Base-by-base conservation (phyloP, 2,329 filamentous ascomycete species). In the Leptographium galeiforme region DNA sequence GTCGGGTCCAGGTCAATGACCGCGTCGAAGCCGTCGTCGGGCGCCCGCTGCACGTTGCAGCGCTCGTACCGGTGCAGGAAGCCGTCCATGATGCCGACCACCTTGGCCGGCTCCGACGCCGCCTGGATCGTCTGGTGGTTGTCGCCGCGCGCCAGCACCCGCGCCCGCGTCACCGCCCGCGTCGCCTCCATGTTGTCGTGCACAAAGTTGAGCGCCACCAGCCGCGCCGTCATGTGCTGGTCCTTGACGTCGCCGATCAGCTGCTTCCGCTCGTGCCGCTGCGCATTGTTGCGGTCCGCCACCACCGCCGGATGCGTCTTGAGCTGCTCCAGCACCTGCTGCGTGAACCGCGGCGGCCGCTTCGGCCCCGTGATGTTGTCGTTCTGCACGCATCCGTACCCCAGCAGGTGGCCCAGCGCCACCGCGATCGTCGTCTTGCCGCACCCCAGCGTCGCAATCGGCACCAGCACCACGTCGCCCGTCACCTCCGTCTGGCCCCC, bases 101-200 rank as follows among this genome's bases (percentile, higher is more conserved):
- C 87, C 66, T 95, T 91, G 18, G 76, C 70, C 48, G 74, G 69
- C 46, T 85, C 79, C 53, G 87, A 85, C 47, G 80, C 85, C 12
- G 91, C 90, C 63, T 93, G 89, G 56, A 98, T 97, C 0, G 93
- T 98, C 69, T 98, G 93, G 66, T 98, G 93, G 63, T 97, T 97
- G 67, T 98, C 89, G 14, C 93, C 93, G 25, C 93, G 85, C 7
- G 81, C 77, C 19, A 96, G 71, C 1, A 98, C 88, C 50, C 93
- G 83, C 57, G 83, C 77, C 54, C 81, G 83, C 1, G 89, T 95
- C 32, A 91, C 75, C 54, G 79, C 72, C 46, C 87, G 79, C 57
- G 97, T 87, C 36, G 79, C 73, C 50, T 86, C 77, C 8, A 93
- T 78, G 58, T 88, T 72, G 54, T 89, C 80, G 63, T 97, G 93